Evolutionary conservation across 1,139 yeast species (phyloP).

Genomic region (Lodderomyces parapsilosis): DNA sequence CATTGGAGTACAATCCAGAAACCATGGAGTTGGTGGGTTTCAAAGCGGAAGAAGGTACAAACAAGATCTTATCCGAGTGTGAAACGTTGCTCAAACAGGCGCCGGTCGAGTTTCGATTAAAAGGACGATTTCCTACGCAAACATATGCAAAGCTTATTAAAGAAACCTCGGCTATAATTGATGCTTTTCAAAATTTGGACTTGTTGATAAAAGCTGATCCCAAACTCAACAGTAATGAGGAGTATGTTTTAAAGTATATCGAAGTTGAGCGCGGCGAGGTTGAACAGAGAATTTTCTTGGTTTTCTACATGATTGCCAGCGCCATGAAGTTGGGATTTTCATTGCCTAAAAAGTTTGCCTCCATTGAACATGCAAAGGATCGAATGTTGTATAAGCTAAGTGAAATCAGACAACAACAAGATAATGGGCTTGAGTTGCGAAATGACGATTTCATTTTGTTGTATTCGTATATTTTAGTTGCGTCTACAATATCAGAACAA

Average conservation of each 20-base stretch:
- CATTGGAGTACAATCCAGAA: conserved; percentile 33
- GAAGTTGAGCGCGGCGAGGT: conserved; percentile 63
- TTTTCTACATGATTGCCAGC: conserved; percentile 76
- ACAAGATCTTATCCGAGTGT: conserved; percentile 60
- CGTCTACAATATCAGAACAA: conserved; percentile 65
- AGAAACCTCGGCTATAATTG: conserved; percentile 65
- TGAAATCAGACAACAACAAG: conserved; percentile 40
- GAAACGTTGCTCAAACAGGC: conserved; percentile 66
- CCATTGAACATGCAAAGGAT: conserved; percentile 74
- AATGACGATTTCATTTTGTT: conserved; percentile 74
- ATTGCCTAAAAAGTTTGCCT: conserved; percentile 72
- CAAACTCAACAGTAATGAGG: conserved; percentile 51
- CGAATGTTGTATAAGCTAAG: conserved; percentile 64
- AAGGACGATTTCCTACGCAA: conserved; percentile 65
- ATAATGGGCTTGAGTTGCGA: conserved; percentile 26
- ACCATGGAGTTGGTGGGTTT: conserved; percentile 43
- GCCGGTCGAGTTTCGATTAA: conserved; percentile 70
- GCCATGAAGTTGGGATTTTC: conserved; percentile 77
- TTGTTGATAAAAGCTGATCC: conserved; percentile 67
- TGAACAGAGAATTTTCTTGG: conserved; percentile 67
- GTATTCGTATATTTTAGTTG: conserved; percentile 72
- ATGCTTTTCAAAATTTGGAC: conserved; percentile 71
- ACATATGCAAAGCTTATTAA: conserved; percentile 51
- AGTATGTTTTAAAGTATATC: conserved; percentile 54
- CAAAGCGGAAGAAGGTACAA: conserved; percentile 52